Base-by-base conservation (phyloP, 768 basidiomycete genomes). In the Hericium rajendrae region DNA sequence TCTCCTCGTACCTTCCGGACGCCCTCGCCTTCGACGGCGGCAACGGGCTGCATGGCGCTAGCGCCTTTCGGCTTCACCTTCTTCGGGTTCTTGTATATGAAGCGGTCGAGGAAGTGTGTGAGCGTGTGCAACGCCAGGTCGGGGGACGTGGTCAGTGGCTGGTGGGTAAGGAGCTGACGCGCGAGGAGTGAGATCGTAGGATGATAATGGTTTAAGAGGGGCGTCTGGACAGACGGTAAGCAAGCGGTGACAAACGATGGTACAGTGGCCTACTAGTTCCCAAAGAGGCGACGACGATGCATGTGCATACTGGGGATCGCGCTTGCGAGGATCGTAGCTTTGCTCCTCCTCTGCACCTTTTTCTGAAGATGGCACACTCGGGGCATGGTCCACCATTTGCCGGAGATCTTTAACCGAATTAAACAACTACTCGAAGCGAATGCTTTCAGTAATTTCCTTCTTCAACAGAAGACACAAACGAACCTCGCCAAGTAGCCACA, bases 61-160 rank as follows among this genome's bases (percentile, higher is more conserved):
- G 82, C 77, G n/a, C 94, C 94, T 66, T 84, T 86, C 8, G 80
- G 73, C 57, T 72, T 74, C 40, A 68, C 64, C 64, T 86, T 85
- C 74, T 97, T 98, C 1, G 94, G 86, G 68, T 98, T 97, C 71
- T 94, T 91, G 76, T 92, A 97, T 46, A 97, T 91, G 73, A 98
- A 97, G 2, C 94, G 83, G 68, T 98, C 97, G 41, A 98, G 80
- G 81, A 99, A 97, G 65, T 94, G 91, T 0, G 90, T 86, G 22
- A 97, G 81, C 0, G 94, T 94, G 73, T 97, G 94, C 57, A 93
- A 84, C 10, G 90, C 85, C 51, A 99, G 86, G 66, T 98, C 94
- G 0, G 91, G 80, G 9, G 82, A 86, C 10, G 89, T 86, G 0
- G 91, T 91, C 11, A 97, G 73, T 0, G 87, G 85, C 51, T 85